Evolutionary conservation across 164 flowering plant genomes (phyloP).

Genomic region (Chimonanthus salicifolius): DNA sequence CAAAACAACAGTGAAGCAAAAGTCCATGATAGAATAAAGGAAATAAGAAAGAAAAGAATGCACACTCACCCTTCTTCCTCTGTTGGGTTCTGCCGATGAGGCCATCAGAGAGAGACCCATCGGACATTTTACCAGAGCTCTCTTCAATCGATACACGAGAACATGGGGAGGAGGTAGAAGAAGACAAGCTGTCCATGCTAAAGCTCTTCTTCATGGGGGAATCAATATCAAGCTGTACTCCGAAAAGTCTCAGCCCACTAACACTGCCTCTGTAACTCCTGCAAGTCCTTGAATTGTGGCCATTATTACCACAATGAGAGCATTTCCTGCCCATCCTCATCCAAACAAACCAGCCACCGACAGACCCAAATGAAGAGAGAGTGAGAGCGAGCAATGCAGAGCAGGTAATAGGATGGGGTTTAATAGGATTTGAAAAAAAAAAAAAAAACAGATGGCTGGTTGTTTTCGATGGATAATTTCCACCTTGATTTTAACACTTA

Average conservation of each 20-base stretch:
- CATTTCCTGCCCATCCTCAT: conserved; percentile 71
- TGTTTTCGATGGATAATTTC: conserved; percentile 31
- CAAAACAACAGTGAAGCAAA: background rate
- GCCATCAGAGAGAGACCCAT: conserved; percentile 62
- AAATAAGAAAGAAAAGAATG: background rate
- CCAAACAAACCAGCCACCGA: conserved; percentile 16
- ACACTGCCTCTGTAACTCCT: conserved; percentile 21
- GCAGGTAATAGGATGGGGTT: conserved; percentile 29
- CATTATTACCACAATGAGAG: conserved; percentile 79
- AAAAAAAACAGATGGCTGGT: conserved; percentile 38
- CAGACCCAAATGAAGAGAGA: background rate
- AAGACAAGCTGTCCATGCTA: conserved; percentile 56
- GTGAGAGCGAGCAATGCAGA: background rate
- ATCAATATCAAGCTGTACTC: conserved; percentile 55
- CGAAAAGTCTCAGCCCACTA: conserved; percentile 57
- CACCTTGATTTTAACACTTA: conserved; percentile 14
- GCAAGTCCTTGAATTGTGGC: conserved; percentile 84
- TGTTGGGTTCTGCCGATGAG: conserved; percentile 37
- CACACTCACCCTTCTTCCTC: conserved; percentile 52
- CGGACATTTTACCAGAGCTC: conserved; percentile 27
- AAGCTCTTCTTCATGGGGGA: conserved; percentile 53
- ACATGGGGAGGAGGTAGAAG: conserved; percentile 25
- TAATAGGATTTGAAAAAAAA: conserved; percentile 33
- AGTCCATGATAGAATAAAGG: background rate
- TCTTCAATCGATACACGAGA: conserved; percentile 29